Base-by-base conservation (phyloP, 768 basidiomycete genomes). In the Xerocomellus amylosporus region DNA sequence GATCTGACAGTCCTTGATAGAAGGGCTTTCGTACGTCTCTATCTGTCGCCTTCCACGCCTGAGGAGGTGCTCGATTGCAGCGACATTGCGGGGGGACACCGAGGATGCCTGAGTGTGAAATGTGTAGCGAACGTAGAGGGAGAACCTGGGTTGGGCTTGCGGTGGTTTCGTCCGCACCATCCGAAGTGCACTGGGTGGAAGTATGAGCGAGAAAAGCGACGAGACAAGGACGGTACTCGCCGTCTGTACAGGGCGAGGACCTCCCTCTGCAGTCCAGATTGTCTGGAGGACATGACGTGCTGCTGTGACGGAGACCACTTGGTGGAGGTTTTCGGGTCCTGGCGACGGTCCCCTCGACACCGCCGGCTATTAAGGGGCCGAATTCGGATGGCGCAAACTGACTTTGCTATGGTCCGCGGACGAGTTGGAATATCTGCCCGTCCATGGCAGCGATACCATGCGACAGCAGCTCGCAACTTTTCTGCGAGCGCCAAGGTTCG, bases 1-100 rank as follows among this genome's bases (percentile, higher is more conserved):
- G 28, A 92, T 81, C 74, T 81, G 86, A 63, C 87, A 90, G 64
- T 92, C 86, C 59, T 75, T 86, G 50, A 92, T 87, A 4, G 78
- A 78, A 7, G 75, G 64, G 50, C 79, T 80, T 70, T 90, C 86
- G 60, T 84, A 90, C 69, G 78, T 76, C 62, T 89, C 87, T 37
- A 92, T 61, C 59, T 90, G 87, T 56, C 84, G 75, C 46, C 62
- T 70, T 3, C 87, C 87, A 50, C 81, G 82, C 43, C 90, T 79
- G n/a, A 93, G 65, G 33, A 91, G 74, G 66, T 91, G 86, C 61
- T 93, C 90, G 36, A 93, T 80, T 9, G 80, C 81, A 51, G 77
- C 77, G 55, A 92, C 75, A 51, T 89, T 80, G 12, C 87, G 82
- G 6, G 86, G 79, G 4, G 86, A 81, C 24, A 90, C 75, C 1